phyloP scores from a whole-genome alignment of 768 basidiomycete genomes.

The Fibroporia radiculosa region DNA sequence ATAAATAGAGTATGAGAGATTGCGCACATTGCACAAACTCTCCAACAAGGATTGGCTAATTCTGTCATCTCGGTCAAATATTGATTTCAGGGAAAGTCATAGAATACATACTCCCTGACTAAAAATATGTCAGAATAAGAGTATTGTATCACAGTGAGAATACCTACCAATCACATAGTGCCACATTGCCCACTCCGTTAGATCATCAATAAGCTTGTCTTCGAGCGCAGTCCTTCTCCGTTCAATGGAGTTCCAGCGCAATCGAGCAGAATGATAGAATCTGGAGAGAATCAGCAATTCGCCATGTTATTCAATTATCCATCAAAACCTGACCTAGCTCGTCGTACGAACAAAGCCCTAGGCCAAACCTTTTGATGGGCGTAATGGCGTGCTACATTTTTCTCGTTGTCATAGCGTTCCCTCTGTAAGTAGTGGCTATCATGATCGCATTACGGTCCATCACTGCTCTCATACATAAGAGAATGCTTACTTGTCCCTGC shows the following conservation, averaged over 20 bases:
- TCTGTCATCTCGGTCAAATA: no score
- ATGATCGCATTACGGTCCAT: conserved; percentile 8
- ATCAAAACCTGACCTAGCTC: conserved; percentile 46
- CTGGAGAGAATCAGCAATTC: conserved; percentile 23
- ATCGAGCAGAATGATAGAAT: conserved; percentile 56
- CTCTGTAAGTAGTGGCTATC: conserved; percentile 49
- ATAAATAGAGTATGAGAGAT: background rate
- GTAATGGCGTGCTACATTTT: conserved; percentile 60
- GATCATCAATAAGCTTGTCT: conserved; percentile 60
- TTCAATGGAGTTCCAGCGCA: conserved; percentile 71
- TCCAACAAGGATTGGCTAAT: conserved; percentile 33
- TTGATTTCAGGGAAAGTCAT: background rate
- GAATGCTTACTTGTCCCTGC: conserved; percentile 40
- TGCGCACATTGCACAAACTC: conserved; percentile 38
- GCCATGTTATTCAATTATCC: background rate
- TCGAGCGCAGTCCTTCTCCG: conserved; percentile 51
- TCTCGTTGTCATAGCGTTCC: conserved; percentile 51
- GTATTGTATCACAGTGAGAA: background rate
- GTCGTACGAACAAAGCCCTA: conserved; percentile 57
- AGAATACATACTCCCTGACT: conserved; percentile 24
- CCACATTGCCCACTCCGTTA: conserved; percentile 73
- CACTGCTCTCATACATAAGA: background rate
- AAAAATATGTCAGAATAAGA: conserved; percentile 1
- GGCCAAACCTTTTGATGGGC: conserved; percentile 74
- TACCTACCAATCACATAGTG: conserved; percentile 48